A percentile compares a stretch with the other conserved stretches of the same genome.
These are phyloP conservation scores for Globisporangium middletonii DNA, from an alignment of 352 stramenopile species.

Conservation along the genomic window DNA sequence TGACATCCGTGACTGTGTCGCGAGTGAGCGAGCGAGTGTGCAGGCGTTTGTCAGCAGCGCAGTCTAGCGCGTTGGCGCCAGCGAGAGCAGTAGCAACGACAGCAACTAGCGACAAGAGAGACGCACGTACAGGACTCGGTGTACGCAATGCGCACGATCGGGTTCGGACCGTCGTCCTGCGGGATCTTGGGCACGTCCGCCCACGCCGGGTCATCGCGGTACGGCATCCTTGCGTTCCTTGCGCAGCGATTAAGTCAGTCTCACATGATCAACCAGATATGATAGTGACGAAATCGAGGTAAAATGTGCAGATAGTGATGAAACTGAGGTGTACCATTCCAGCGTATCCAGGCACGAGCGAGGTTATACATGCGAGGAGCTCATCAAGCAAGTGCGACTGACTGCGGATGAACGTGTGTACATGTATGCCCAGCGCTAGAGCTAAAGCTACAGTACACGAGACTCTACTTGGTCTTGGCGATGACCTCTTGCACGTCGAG, in stretches of 20 bases:
- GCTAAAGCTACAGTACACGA: no score
- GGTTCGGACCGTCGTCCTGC: slow-evolving; percentile 76
- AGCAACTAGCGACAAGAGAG: background rate
- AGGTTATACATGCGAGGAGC: no score
- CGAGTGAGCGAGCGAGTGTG: background rate
- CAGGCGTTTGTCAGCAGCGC: no score
- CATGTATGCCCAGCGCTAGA: no score
- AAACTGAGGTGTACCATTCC: no score
- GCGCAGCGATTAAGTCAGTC: background rate
- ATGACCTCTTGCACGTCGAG: slow-evolving; percentile 54
- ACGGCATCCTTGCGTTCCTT: slow-evolving; percentile 27
- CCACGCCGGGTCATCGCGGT: slow-evolving; percentile 63
- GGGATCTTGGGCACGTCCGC: slow-evolving; percentile 79
- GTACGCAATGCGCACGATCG: slow-evolving; percentile 79
- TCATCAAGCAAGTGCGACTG: no score
- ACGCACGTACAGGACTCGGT: slow-evolving; percentile 43
- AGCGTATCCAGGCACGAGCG: no score
- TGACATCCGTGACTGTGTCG: slow-evolving; percentile 70
- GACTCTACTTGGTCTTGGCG: slow-evolving; percentile 17
- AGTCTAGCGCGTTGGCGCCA: no score
- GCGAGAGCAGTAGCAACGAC: background rate
- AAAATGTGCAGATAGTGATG: no score
- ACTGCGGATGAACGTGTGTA: no score
- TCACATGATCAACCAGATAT: background rate
- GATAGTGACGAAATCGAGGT: no score